Base-by-base conservation (phyloP, 164 flowering plant genomes). In the Sedum album region DNA sequence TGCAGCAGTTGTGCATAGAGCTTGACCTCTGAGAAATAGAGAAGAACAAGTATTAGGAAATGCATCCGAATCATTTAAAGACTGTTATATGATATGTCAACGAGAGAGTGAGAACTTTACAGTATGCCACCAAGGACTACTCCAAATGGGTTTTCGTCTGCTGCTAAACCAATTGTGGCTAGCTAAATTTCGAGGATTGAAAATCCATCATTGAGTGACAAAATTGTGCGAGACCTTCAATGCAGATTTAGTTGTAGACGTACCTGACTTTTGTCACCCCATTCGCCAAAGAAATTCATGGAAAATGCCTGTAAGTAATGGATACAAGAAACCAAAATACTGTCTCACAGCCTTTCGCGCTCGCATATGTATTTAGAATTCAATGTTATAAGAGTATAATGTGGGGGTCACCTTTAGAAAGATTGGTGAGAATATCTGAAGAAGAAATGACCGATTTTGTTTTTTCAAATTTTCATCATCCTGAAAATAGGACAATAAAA, bases 201-300 rank as follows among this genome's bases (percentile, higher is more conserved):
- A 23, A 63, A 42, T 23, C 64, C 61, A 46, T 68, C 46, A 62
- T 48, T 26, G 33, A 73, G 65, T 39, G 42, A 10, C 38, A 41
- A 48, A 68, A 38, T 8, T 15, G 49, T 51, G 4, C 26, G 38
- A 38, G 2, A 55, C 33, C 53, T 23, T 25, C 44, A 35, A 30
- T 25, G 30, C 18, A 6, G 66, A 18, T 63, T 66, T 23, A 51
- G 30, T 39, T 11, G 46, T 60, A 55, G 68, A 31, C 73, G 74
- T 77, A 92, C 99, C 90, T 95, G 99, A 80, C 99, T 95, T 79
- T 85, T 95, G 80, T 95, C 99, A 78, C 99, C 99, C 96, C 93
- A 95, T 78, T 95, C 99, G 63, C 99, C 99, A 75, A 95, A 95
- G 73, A 95, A 95, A 9, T 90, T 95, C 66, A 95, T 86, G 17